Evolutionary conservation across 768 basidiomycete species (phyloP), one percentile per base, ranked within the genome.

Genomic region (Gautieria morchelliformis): DNA sequence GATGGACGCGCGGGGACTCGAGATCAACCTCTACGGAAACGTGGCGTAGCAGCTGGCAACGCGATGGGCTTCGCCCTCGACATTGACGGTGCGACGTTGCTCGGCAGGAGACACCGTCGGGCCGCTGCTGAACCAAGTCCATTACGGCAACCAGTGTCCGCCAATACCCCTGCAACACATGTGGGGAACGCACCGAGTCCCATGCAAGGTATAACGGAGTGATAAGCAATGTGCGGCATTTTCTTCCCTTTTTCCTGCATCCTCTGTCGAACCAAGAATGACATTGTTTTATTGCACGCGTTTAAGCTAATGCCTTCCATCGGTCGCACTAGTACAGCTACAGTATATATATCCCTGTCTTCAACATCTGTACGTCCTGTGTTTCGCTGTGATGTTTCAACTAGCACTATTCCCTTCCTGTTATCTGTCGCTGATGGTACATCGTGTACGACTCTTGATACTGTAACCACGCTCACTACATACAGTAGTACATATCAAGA

Each of bases 81-180:
- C 66, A 71, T 99, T 53, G 81, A 88, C 63, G 83, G 78, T 58
- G 91, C 96, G 22, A 97, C 95, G 3, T 71, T 98, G 1, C 76
- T 97, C 6, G 92, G 89, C 12, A 72, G 87, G 62, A 72, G 89
- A 58, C 45, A 35, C 27, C 27, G 47, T 10, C 74, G 72, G 22
- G 66, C 64, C 7, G 50, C 56, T 33, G 55, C 65, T 40, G 67
- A 71, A 33, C 61, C 62, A 20, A 75, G 74, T 57, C 72, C 76
- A 7, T 62, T 76, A 33, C 39, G 59, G 39, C 59, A 56, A 19
- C 56, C 51, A 14, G 32, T 39, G n/a, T 52, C 51, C 8, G 15
- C 4, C 14, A 37, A 37, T 9, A 14, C 37, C 51, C 33, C 10
- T 3, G 15, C 48, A 20, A 17, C 35, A 10, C 35, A 10, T 37